These are phyloP conservation scores for Eudorina sp. DNA, from an alignment of 139 green algal species.

Conservation along the genomic window DNA sequence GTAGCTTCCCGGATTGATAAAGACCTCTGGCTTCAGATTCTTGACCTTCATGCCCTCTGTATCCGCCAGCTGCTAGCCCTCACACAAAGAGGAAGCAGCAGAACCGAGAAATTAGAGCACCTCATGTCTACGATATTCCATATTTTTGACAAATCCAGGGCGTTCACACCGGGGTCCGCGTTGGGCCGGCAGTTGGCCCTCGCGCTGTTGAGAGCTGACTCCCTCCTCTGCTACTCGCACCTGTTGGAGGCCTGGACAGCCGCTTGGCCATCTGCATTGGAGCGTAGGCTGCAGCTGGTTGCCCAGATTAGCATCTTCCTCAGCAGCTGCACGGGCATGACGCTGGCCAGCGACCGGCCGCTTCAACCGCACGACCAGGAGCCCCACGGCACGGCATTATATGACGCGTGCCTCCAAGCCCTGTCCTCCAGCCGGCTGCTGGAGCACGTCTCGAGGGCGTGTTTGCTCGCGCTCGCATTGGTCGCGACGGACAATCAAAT, in stretches of 20 bases:
- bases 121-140: too few species aligned
- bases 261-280: background rate
- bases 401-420: background rate
- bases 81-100: too few species aligned
- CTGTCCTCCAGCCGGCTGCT: background rate
- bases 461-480: background rate
- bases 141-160: too few species aligned
- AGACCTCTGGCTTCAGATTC: too few species aligned
- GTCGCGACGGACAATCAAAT: too few species aligned
- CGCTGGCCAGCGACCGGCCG: background rate
- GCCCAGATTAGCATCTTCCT: constrained; percentile 22
- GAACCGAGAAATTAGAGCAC: too few species aligned
- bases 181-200: too few species aligned
- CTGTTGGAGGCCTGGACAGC: background rate
- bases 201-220: too few species aligned
- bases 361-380: background rate
- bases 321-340: constrained; percentile 3
- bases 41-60: too few species aligned
- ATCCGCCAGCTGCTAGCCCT: too few species aligned
- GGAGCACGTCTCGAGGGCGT: background rate
- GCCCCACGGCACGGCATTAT: background rate
- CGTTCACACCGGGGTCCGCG: too few species aligned
- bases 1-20: too few species aligned
- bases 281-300: background rate
- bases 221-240: background rate